Base-by-base conservation (phyloP, 345 rosid genomes). In the Mangifera indica region DNA sequence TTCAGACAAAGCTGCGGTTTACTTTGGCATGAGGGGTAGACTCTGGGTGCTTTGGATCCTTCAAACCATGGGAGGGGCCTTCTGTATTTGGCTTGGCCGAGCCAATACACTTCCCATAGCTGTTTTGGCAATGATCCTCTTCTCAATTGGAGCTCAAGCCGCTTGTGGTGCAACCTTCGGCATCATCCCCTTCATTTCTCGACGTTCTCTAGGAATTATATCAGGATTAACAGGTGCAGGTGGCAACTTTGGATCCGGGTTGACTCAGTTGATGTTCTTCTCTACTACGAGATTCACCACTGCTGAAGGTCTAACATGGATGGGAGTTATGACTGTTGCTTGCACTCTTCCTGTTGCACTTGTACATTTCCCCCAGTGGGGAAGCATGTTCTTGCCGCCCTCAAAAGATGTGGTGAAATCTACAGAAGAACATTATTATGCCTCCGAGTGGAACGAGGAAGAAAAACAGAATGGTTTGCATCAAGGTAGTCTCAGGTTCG, bases 151-250 rank as follows among this genome's bases (percentile, higher is more conserved):
- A 8, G 87, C 89, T 42, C 97, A 91, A 79, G 95, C 98, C 0
- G 93, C 98, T 1, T 93, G 98, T 6, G 95, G 98, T 18, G 97
- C 97, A 1, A 88, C 89, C 7, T 92, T 90, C 5, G 96, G 91
- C 5, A 73, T 93, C 59, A 86, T 91, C 29, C 94, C 94, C 2
- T 92, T 90, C 84, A 76, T 93, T 60, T 90, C 93, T 0, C 80
- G 97, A 17, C 83, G 90, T 26, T 93, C 94, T 29, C 66, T 93
- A 49, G 96, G 98, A 0, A 83, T 93, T 75, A 88, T 93, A 13
- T 90, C 93, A 0, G 97, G 98, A 15, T 73, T 93, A 11, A 89
- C 91, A 0, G 94, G 93, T 1, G 98, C 92, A 0, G 93, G 93
- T 20, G 97, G 93, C 8, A 91, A 91, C 76, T 91, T 91, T 7